Evolutionary conservation across 768 basidiomycete species (phyloP), one percentile per base, ranked within the genome.

Genomic region (Boletellus emodensis): DNA sequence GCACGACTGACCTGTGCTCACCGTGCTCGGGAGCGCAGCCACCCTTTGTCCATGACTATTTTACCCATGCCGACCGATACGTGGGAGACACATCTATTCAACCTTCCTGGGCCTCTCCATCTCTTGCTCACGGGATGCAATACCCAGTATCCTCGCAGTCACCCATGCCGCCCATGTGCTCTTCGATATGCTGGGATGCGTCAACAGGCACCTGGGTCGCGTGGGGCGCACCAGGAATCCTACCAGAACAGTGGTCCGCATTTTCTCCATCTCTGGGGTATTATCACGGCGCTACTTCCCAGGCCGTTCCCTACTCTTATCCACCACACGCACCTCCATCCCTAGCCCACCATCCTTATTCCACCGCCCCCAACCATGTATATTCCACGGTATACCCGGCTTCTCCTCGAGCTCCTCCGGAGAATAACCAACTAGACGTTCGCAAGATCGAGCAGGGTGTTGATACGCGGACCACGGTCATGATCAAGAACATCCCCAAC

Each of bases 401-500:
- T 46, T 67, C 67, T 47, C 58, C 68, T 48, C 64, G 61, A 35
- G 46, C 52, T 40, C 56, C 58, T 40, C 56, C 68, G 32, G 75
- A 75, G 60, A 71, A 75, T 53, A 85, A 87, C 60, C 74, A 76
- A 57, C 65, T 94, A 24, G 83, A 89, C 65, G 67, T 92, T 12
- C 75, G 72, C 38, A 76, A 76, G 51, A 93, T 94, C 59, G 87
- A 87, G 65, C 78, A 77, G 28, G 92, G 92, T 5, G 67, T 75
- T 51, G 90, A 92, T 58, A 90, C 84, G 33, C 76, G 90, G 30
- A 90, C 89, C 32, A 91, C 90, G 26, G 83, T 91, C 42, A 91
- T 90, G 87, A 82, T 90, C 54, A 91, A 93, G 71, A 94, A 94
- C 61, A 89, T 94, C 40, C 92, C 92, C 3, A 94, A 94, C 70